These are phyloP conservation scores for Nicotiana noctiflora DNA, from an alignment of 257 asterid genomes.

Conservation along the genomic window DNA sequence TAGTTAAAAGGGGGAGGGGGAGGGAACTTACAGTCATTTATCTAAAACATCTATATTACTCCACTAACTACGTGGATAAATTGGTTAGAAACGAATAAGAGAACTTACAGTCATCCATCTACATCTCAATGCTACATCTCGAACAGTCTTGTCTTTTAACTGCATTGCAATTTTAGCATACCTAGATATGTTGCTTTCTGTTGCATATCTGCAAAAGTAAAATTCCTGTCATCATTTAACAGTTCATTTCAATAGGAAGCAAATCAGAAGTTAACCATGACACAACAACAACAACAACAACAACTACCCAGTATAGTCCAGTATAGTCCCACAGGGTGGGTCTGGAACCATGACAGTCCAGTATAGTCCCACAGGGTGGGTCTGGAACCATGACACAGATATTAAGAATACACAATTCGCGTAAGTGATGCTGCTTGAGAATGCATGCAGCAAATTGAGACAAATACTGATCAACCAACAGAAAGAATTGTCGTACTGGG, in stretches of 20 bases:
- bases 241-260: background rate
- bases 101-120: constrained; percentile 90
- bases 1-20: too few species aligned
- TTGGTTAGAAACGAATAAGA: background rate
- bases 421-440: background rate
- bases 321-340: too few species aligned
- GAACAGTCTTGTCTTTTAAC: constrained; percentile 79
- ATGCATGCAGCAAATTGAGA: background rate
- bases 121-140: constrained; percentile 86
- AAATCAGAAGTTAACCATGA: background rate
- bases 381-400: constrained; percentile 2
- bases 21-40: background rate
- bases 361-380: too few species aligned
- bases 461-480: background rate
- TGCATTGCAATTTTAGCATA: constrained; percentile 83
- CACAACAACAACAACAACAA: too few species aligned
- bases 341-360: too few species aligned
- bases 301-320: too few species aligned
- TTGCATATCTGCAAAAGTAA: constrained; percentile 58
- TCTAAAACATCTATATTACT: background rate
- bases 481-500: background rate
- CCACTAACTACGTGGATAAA: background rate
- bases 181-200: constrained; percentile 44
- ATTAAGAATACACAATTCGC: background rate
- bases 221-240: constrained; percentile 1